Conservation (phyloP, 108 stramenopile genomes). For the Conticribra guillardii region DNA sequence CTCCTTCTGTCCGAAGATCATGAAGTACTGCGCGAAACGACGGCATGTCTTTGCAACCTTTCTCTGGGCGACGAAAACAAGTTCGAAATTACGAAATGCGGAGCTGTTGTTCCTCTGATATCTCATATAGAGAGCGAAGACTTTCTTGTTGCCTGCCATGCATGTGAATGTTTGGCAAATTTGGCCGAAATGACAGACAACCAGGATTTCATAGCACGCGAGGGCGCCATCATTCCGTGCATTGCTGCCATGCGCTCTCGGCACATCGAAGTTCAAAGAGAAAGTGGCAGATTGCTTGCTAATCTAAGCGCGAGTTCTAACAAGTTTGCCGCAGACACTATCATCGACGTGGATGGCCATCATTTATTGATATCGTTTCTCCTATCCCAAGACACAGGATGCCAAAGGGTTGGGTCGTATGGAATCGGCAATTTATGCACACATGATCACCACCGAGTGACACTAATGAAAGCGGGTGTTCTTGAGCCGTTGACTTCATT, state of each 20-base stretch:
- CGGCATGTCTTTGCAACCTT: conserved; percentile 77
- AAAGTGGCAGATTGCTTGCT: conserved; percentile 79
- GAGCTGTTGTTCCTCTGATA: conserved; percentile 75
- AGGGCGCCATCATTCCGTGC: conserved; percentile 76
- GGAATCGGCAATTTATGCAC: conserved; percentile 88
- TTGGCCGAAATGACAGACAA: conserved; percentile 77
- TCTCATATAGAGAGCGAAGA: conserved; percentile 70
- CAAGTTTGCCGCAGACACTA: conserved; percentile 46
- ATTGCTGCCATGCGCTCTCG: conserved; percentile 80
- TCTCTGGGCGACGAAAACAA: conserved; percentile 82
- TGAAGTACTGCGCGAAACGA: conserved; percentile 75
- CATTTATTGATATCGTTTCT: conserved; percentile 79
- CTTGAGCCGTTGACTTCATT: conserved; percentile 83
- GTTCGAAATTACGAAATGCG: conserved; percentile 76
- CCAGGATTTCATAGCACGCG: conserved; percentile 69
- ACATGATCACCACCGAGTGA: conserved; percentile 53
- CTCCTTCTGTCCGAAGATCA: conserved; percentile 73
- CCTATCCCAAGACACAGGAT: conserved; percentile 73
- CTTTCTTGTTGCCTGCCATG: conserved; percentile 58
- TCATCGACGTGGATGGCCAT: conserved; percentile 73
- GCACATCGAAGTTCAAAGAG: conserved; percentile 79
- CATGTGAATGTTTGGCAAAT: conserved; percentile 84
- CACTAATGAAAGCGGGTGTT: conserved; percentile 66
- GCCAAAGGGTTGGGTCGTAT: conserved; percentile 76
- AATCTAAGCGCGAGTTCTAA: conserved; percentile 65